Percentiles rank a stretch among this genome's conserved stretches.
Evolutionary conservation across 1,284 basidiomycete genomes (phyloP).

Genomic region (Puccinia polysora): DNA sequence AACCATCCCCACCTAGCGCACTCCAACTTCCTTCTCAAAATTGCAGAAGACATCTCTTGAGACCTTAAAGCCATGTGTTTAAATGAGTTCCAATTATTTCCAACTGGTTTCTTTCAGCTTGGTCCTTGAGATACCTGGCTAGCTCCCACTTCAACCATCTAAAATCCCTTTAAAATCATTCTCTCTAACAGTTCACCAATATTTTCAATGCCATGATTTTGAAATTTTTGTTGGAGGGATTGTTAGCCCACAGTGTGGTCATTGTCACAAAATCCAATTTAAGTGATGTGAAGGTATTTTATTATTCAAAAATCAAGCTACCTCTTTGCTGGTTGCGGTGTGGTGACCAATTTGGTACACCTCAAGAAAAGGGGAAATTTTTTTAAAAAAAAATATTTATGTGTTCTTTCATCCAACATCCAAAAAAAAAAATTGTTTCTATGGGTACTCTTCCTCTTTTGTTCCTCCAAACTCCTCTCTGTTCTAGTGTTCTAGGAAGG

Average conservation of each 20-base stretch:
- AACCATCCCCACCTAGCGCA: conserved; percentile 57
- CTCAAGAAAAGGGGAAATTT: no score
- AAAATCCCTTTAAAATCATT: neutral
- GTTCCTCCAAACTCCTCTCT: no score
- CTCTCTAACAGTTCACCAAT: conserved; percentile 85
- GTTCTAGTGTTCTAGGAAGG: no score
- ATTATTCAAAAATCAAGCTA: no score
- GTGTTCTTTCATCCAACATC: no score
- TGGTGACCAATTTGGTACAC: no score
- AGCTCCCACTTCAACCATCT: neutral
- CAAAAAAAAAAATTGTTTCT: no score
- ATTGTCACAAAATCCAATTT: conserved; percentile 96
- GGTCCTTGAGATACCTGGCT: neutral
- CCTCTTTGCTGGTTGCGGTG: no score
- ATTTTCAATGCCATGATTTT: conserved; percentile 99
- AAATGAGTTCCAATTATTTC: conserved; percentile 88
- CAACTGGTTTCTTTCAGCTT: no score
- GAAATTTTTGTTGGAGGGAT: conserved; percentile 74
- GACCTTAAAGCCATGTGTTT: conserved; percentile 86
- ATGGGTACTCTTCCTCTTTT: no score
- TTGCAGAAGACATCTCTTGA: conserved; percentile 79
- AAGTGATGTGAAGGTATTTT: no score
- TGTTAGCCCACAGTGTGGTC: conserved; percentile 83
- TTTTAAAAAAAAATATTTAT: no score
- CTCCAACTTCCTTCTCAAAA: conserved; percentile 79